Evolutionary conservation across 2,329 filamentous ascomycete species (phyloP).

Genomic region (Epicoccum nigrum): DNA sequence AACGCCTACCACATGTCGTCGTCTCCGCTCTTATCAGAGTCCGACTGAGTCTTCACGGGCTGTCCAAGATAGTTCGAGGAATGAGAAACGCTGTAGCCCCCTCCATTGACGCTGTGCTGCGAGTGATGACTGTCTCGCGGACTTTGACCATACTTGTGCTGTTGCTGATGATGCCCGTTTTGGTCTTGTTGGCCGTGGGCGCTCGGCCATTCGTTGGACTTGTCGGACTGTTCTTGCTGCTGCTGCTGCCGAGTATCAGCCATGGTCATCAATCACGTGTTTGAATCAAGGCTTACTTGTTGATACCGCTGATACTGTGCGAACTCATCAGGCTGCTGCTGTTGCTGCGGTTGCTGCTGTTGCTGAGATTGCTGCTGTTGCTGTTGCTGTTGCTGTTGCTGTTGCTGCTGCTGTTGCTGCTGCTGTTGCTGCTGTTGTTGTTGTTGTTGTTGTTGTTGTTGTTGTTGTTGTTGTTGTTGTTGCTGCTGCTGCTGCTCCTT

Average conservation of each 20-base stretch:
- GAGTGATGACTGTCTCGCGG: constrained; percentile 44
- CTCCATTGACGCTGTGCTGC: constrained; percentile 34
- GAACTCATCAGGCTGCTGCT: no score
- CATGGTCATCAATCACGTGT: constrained; percentile 5
- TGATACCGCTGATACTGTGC: constrained; percentile 43
- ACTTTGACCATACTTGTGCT: constrained; percentile 30
- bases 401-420: constrained; percentile 14
- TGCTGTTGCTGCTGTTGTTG: constrained; percentile 18
- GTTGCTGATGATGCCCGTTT: constrained; percentile 21
- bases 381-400: constrained; percentile 24
- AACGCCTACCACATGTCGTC: constrained; percentile 48
- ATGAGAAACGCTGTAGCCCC: constrained; percentile 46
- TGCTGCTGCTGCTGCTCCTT: constrained; percentile 48
- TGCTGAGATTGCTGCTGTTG: constrained; percentile 19
- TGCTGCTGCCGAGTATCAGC: constrained; percentile 19
- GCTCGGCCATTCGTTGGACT: constrained; percentile 31
- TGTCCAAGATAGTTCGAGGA: constrained; percentile 46
- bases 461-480: constrained; percentile 56
- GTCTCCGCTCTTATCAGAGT: constrained; percentile 40
- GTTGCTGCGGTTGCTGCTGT: constrained; percentile 14
- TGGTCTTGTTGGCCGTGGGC: constrained; percentile 22
- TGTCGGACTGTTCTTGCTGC: constrained; percentile 31
- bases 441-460: constrained; percentile 18
- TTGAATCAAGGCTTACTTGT: constrained; percentile 17
- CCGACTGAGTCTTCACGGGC: constrained; percentile 34